These are phyloP conservation scores for Nannochloropsis granulata DNA, from an alignment of 108 stramenopile species.

Conservation along the genomic window DNA sequence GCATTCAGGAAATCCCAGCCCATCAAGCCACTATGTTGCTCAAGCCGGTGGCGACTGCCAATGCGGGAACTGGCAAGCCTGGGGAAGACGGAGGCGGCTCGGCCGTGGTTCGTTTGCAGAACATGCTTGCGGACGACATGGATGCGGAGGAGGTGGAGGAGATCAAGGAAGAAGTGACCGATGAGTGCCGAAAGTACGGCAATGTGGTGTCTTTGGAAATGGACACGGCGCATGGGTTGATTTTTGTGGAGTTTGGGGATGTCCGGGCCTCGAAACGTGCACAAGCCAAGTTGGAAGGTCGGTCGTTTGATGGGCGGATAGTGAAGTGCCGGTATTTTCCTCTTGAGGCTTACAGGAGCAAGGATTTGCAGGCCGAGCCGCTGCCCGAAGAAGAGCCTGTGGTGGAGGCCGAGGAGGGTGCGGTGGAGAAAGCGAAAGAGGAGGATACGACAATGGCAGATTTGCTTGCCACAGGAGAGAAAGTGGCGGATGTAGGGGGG, in stretches of 20 bases:
- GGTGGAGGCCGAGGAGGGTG: not conserved
- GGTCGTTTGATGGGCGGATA: not conserved
- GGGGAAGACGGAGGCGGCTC: not conserved
- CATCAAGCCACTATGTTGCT: constrained; percentile 3
- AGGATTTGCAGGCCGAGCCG: not conserved
- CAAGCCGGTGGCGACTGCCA: not conserved
- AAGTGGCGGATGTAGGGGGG: not conserved
- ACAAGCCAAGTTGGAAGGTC: not conserved
- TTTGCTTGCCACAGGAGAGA: not conserved
- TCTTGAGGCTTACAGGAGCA: not conserved
- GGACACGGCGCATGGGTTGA: not conserved
- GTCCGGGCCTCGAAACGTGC: not conserved
- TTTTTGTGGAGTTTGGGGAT: not conserved
- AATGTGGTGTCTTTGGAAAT: not conserved
- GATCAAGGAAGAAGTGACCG: constrained; percentile 3
- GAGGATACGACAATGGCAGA: not conserved
- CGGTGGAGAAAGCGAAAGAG: not conserved
- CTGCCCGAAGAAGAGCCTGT: not conserved
- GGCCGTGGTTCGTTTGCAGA: not conserved
- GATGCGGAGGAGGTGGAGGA: not conserved
- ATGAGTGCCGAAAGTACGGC: constrained; percentile 12
- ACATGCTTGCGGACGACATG: constrained; percentile 5
- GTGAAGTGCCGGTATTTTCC: not conserved
- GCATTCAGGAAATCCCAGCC: constrained; percentile 1
- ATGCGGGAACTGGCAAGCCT: not conserved